Evolutionary conservation across 2,329 filamentous ascomycete genomes (phyloP), one percentile per base, ranked within the genome.

Genomic region (Beauveria australis): DNA sequence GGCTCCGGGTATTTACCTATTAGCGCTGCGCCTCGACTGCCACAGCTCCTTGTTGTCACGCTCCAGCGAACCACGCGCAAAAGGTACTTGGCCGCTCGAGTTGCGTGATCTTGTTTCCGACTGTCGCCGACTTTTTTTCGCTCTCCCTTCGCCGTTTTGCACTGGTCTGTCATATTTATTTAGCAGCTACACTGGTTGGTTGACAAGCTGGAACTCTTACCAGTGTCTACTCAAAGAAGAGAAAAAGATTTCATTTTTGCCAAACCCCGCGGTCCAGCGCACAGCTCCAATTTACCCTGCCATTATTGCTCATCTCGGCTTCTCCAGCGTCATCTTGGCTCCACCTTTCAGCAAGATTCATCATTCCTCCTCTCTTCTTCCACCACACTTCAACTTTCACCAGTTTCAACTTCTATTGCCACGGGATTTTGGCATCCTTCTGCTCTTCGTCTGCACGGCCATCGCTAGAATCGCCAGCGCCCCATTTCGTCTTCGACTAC

Each of bases 311-410:
- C 30, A 16, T 51, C 30, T 58, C 55, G 47, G 55, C 33, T 43
- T 58, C 30, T 28, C 40, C 41, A 53, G 58, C 58, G n/a, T 60
- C 58, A 53, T 60, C 51, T 46, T 51, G 49, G 49, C 58, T 44
- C 49, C 58, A 53, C 49, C 58, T 30, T 33, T 22, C 41, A 59
- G n/a, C 37, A 49, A 53, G 24, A n/a, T 30, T 51, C 30, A 22
- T 22, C 37, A 53, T 46, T 48, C 40, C 16, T 60, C 40, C 49
- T 40, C 41, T 22, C 28, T 47, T 51, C 55, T 18, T 37, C n/a
- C 41, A 60, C 18, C 16, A 43, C 26, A 2, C 48, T 40, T 41
- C 41, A 49, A 41, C 41, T 16, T 41, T 16, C 41, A 60, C 14
- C 33, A 33, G 10, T 33, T 37, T 37, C 33, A 37, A 37, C 41